Percentiles rank a stretch among this genome's conserved stretches.
phyloP scores from a whole-genome alignment of 306 rosid genomes.

The Potentilla sterilis region DNA sequence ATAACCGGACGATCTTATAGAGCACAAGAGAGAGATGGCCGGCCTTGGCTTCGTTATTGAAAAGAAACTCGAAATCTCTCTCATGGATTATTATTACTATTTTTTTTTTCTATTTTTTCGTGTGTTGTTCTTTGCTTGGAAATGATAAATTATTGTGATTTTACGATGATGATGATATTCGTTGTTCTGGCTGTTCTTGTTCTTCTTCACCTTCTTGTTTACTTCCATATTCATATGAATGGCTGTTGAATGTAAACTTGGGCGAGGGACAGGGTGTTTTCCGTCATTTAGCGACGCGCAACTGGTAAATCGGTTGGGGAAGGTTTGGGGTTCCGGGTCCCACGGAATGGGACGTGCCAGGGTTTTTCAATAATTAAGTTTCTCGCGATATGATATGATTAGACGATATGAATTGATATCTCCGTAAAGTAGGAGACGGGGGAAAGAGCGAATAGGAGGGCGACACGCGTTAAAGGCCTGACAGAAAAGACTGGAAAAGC shows the following conservation, averaged over 20 bases:
- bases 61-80: constrained; percentile 39
- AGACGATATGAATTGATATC: background rate
- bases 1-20: constrained; percentile 20
- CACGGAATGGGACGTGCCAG: background rate
- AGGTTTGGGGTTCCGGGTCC: constrained; percentile 31
- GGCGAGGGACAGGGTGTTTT: constrained; percentile 5
- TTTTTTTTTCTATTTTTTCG: constrained; percentile 21
- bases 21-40: constrained; percentile 17
- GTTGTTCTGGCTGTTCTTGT: background rate
- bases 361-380: background rate
- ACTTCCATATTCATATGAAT: background rate
- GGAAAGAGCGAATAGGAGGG: background rate
- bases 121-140: constrained; percentile 28
- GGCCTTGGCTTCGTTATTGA: background rate
- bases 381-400: constrained; percentile 3
- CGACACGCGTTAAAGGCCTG: constrained; percentile 20
- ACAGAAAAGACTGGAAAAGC: background rate
- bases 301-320: constrained; percentile 40
- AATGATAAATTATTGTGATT: constrained; percentile 48
- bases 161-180: constrained; percentile 12
- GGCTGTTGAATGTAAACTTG: constrained; percentile 22
- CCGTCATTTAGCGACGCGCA: constrained; percentile 21
- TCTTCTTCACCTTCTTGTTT: background rate
- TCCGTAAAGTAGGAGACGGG: background rate
- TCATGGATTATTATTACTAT: constrained; percentile 41